These are phyloP conservation scores for Venturia nashicola DNA, from an alignment of 2,329 filamentous ascomycete genomes.

Conservation along the genomic window DNA sequence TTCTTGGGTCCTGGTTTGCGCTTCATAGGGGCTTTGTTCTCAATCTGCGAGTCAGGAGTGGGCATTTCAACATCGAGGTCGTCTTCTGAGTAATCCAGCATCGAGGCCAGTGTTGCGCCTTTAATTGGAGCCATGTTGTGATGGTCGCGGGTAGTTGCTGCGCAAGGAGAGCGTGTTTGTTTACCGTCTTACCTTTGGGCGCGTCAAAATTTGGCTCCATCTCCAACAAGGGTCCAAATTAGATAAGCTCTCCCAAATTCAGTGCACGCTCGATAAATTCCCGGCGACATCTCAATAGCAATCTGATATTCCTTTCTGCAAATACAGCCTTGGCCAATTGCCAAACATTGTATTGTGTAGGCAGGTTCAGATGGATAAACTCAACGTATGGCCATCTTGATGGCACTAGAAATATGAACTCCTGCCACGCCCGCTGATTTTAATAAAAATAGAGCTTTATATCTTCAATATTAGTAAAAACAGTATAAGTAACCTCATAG, in stretches of 20 bases:
- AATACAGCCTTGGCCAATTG: too few species aligned
- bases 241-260: not conserved
- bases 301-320: too few species aligned
- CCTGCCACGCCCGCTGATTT: too few species aligned
- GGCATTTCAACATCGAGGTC: slow-evolving; percentile 26
- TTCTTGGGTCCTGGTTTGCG: slow-evolving; percentile 11
- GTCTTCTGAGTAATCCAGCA: slow-evolving; percentile 30
- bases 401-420: too few species aligned
- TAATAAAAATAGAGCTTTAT: too few species aligned
- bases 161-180: not conserved
- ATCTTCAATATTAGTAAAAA: too few species aligned
- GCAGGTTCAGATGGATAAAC: too few species aligned
- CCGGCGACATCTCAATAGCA: too few species aligned
- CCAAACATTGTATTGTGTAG: too few species aligned
- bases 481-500: too few species aligned
- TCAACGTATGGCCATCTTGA: too few species aligned
- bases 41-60: slow-evolving; percentile 28
- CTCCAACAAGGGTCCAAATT: not conserved
- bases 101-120: slow-evolving; percentile 23
- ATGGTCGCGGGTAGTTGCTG: not conserved
- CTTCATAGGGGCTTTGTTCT: slow-evolving; percentile 18
- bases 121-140: slow-evolving; percentile 3
- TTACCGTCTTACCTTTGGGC: not conserved
- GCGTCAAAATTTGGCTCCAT: not conserved
- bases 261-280: not conserved